Evolutionary conservation across 352 stramenopile species (phyloP).

Genomic region (Globisporangium spiculum): DNA sequence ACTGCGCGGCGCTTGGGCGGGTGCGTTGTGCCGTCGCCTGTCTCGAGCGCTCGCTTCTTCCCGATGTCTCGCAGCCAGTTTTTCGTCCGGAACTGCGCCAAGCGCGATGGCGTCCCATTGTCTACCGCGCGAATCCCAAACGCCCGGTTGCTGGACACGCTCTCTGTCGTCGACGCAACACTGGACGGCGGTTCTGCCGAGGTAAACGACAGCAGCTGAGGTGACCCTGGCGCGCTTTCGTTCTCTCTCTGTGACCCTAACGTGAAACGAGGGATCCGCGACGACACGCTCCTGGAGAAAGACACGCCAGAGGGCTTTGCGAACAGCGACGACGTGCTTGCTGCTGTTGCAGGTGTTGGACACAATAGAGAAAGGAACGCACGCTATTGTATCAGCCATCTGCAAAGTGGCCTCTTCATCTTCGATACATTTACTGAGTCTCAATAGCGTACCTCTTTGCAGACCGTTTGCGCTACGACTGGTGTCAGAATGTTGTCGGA

Average conservation of each 20-base stretch:
- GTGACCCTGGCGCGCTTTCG: constrained; percentile 3
- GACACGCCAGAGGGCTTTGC: background rate
- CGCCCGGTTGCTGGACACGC: background rate
- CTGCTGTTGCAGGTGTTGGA: background rate
- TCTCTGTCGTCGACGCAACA: constrained; percentile 3
- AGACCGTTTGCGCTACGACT: background rate
- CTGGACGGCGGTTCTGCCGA: background rate
- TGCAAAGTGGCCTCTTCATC: background rate
- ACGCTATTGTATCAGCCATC: background rate
- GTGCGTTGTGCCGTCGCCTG: background rate
- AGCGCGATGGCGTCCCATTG: constrained; percentile 17
- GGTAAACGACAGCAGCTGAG: background rate
- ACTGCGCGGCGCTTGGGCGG: constrained; percentile 16
- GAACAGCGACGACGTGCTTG: constrained; percentile 1
- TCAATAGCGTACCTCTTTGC: background rate
- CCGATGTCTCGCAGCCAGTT: constrained; percentile 19
- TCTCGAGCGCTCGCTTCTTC: constrained; percentile 18
- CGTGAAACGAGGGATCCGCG: constrained; percentile 10
- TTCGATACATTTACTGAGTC: background rate
- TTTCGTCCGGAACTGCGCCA: constrained; percentile 19
- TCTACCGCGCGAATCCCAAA: background rate
- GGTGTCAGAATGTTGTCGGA: background rate
- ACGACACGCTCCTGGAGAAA: background rate
- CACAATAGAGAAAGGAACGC: background rate
- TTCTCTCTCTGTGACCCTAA: background rate